Percentiles rank a stretch among this genome's conserved stretches.
Conservation (phyloP, 345 rosid species). For the Populus nigra region DNA sequence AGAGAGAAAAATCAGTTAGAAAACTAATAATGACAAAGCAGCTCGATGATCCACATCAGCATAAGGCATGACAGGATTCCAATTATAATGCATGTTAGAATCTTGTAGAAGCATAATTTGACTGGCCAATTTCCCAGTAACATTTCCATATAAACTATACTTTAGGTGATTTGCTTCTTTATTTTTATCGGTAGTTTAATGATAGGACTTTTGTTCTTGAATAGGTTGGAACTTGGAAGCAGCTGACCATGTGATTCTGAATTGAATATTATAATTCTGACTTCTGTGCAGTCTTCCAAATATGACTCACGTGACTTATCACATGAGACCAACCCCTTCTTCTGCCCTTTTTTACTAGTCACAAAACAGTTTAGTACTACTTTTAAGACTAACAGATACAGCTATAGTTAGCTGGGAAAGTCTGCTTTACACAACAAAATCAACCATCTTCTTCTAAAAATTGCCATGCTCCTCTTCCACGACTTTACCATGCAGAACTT, state of each 20-base stretch:
- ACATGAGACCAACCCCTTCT: conserved; percentile 36
- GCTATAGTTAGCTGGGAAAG: conserved; percentile 16
- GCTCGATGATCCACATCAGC: conserved; percentile 1
- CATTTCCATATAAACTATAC: conserved; percentile 2
- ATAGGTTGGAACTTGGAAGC: conserved; percentile 34
- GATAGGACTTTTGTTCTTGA: conserved; percentile 21
- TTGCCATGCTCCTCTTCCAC: conserved; percentile 13
- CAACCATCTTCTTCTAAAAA: conserved; percentile 21
- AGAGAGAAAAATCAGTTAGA: not conserved
- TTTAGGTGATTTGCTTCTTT: not conserved
- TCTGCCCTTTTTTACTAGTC: conserved; percentile 18
- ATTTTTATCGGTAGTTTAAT: not conserved
- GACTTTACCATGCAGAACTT: conserved; percentile 7
- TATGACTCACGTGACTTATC: conserved; percentile 38
- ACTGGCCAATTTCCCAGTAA: conserved; percentile 13
- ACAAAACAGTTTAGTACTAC: conserved; percentile 9
- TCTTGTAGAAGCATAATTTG: conserved; percentile 11
- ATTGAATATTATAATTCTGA: conserved; percentile 30
- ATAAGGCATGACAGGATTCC: conserved; percentile 16
- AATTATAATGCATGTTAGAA: conserved; percentile 8
- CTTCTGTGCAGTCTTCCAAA: conserved; percentile 22
- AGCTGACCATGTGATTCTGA: conserved; percentile 41
- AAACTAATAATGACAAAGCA: conserved; percentile 1
- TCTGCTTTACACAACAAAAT: conserved; percentile 24
- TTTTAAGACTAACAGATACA: conserved; percentile 6